Base-by-base conservation (phyloP, 2,329 filamentous ascomycete genomes). In the Penicillium sp. region DNA sequence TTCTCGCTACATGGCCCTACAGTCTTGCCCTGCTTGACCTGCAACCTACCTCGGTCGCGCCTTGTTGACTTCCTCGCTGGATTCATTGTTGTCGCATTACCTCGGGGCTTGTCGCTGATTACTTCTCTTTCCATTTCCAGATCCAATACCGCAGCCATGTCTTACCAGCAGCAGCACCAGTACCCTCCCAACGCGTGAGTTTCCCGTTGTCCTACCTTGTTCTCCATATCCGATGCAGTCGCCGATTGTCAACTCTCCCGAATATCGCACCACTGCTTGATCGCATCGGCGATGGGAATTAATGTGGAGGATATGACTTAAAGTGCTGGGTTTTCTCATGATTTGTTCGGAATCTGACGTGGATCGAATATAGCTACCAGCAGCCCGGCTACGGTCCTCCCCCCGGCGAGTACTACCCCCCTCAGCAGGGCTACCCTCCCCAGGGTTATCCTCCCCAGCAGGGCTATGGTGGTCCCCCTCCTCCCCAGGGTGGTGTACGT, bases 301-400 rank as follows among this genome's bases (percentile, higher is more conserved):
- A 1, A 51, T 22, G 2, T 22, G 49, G 28, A 51, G 35, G 7
- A 30, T 49, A 6, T n/a, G 24, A 49, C 3, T 19, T 6, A 22
- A 54, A 12, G 15, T 0, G 37, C 13, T 26, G n/a, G 51, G 13
- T 9, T 24, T 19, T 28, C 5, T 42, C 8, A 12, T 56, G 17
- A 10, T 5, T 3, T 35, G 54, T 12, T 35, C 8, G 30, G 17
- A 24, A 8, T 57, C 54, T 57, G 40, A 57, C 30, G 12, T n/a
- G 28, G 7, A 13, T 26, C n/a, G 4, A n/a, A 45, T 49, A 57
- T 17, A 80, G 80, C 69, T 82, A 81, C 69, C 65, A 69, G 47
- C 64, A 64, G 19, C 66, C 63, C 17, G 64, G 60, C 4, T 70
- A 65, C 22, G 67, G 67, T 22, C 69, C 68, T 26, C 67, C 64